phyloP scores from a whole-genome alignment of 1,139 yeast species.

The Candida neerlandica region DNA sequence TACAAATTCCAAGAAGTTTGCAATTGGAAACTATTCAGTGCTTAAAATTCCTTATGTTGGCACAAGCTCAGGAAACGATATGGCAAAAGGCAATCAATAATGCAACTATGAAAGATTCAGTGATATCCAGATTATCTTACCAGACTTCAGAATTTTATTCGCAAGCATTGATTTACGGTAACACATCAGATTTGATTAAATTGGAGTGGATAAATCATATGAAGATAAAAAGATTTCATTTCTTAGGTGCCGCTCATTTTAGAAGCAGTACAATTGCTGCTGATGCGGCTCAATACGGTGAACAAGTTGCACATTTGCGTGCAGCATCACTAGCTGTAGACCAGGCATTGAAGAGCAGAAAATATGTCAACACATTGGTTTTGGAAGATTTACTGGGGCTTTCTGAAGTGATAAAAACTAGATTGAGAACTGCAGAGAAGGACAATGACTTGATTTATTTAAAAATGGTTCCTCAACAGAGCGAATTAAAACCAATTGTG shows the following conservation, averaged over 20 bases:
- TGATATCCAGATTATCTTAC: slow-evolving; percentile 63
- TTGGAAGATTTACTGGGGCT: slow-evolving; percentile 55
- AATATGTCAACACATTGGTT: slow-evolving; percentile 46
- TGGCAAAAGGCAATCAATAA: slow-evolving; percentile 71
- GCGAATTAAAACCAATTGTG: slow-evolving; percentile 44
- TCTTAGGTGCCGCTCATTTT: slow-evolving; percentile 68
- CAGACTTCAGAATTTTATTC: slow-evolving; percentile 64
- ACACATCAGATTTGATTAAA: slow-evolving; percentile 52
- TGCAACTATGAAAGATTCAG: slow-evolving; percentile 59
- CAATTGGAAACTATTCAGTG: slow-evolving; percentile 30
- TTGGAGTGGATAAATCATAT: slow-evolving; percentile 69
- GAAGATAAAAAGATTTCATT: slow-evolving; percentile 60
- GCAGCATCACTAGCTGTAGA: slow-evolving; percentile 35
- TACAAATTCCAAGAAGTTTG: slow-evolving; percentile 25
- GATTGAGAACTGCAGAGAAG: slow-evolving; percentile 61
- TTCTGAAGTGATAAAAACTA: slow-evolving; percentile 41
- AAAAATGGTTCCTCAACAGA: slow-evolving; percentile 57
- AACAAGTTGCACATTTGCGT: slow-evolving; percentile 61
- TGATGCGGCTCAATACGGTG: slow-evolving; percentile 61
- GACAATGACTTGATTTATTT: slow-evolving; percentile 83
- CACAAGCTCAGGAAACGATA: slow-evolving; percentile 86
- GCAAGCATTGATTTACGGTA: slow-evolving; percentile 46
- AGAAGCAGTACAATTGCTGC: slow-evolving; percentile 57
- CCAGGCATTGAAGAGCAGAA: slow-evolving; percentile 41
- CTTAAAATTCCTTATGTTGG: slow-evolving; percentile 55